Evolutionary conservation across 2,329 filamentous ascomycete genomes (phyloP), one percentile per base, ranked within the genome.

Genomic region (Fusarium lyarnte): DNA sequence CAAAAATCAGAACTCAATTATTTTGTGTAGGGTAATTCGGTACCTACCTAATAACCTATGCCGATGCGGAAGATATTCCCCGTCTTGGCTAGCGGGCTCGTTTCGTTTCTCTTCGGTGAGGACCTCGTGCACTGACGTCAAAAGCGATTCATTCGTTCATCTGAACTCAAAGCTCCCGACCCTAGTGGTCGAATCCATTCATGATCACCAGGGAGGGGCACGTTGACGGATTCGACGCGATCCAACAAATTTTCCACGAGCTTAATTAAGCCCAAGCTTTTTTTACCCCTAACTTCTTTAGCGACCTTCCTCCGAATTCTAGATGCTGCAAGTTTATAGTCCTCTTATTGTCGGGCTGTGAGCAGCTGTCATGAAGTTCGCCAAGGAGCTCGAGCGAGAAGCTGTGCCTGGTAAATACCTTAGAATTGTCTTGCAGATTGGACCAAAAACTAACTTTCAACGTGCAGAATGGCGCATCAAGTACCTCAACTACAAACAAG

Each of bases 401-500:
- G 89, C 94, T 59, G 94, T 98, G 73, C 95, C 95, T 79, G 95
- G 89, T 91, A 81, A 79, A 83, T 74, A 45, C 54, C 51, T 23
- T 53, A 55, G 42, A 52, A 60, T 60, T 29, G 49, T 16, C 21
- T 19, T 42, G 12, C 14, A 59, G 11, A 36, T 61, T 10, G 27
- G 16, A 36, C 19, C 12, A 38, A n/a, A 70, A 61, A 39, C 46
- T 68, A 42, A 73, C 59, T 41, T 36, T 52, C 39, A 47, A 51
- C 25, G 16, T 54, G 53, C 74, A 91, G 90, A 98, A 89, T 98
- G 95, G 95, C 90, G 93, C 78, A 89, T 91, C 81, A 97, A 97
- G 82, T 98, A 98, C 82, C 88, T 98, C 76, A 90, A 98, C 83
- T 98, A 98, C 87, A 97, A 97, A 87, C 91, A 91, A 63, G 95